Evolutionary conservation across 768 basidiomycete species (phyloP).

Genomic region (Serendipita vermifera): DNA sequence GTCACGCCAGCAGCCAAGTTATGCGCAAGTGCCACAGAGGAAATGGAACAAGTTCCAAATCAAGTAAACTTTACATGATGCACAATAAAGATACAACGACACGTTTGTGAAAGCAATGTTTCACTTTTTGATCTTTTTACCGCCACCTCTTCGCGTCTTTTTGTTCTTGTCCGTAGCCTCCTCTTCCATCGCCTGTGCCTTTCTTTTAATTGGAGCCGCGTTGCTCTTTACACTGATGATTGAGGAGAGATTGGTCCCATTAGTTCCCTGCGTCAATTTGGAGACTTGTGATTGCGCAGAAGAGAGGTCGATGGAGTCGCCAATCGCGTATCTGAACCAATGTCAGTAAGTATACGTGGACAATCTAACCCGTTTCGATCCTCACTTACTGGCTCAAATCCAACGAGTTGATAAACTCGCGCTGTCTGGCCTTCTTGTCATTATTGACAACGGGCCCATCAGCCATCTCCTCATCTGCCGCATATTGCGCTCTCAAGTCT

Average conservation of each 20-base stretch:
- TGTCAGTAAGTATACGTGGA: slow-evolving; percentile 11
- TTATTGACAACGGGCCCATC: slow-evolving; percentile 3
- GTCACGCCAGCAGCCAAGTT: too few relatives aligned
- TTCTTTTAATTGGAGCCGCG: slow-evolving; percentile 37
- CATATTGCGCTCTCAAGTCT: slow-evolving; percentile 35
- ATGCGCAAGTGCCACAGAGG: too few relatives aligned
- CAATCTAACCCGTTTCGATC: too few relatives aligned
- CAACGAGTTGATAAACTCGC: slow-evolving; percentile 75
- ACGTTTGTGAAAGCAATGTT: not conserved
- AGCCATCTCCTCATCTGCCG: not conserved
- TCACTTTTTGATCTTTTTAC: slow-evolving; percentile 4
- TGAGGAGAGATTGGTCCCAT: slow-evolving; percentile 38
- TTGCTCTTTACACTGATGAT: slow-evolving; percentile 61
- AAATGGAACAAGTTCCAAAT: too few relatives aligned
- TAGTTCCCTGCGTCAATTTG: slow-evolving; percentile 28
- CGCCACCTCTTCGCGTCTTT: slow-evolving; percentile 31
- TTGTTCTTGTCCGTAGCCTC: slow-evolving; percentile 32
- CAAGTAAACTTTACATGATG: too few relatives aligned
- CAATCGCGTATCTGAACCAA: slow-evolving; percentile 38
- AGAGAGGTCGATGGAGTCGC: slow-evolving; percentile 57
- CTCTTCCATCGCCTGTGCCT: slow-evolving; percentile 33
- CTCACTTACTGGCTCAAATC: slow-evolving; percentile 72
- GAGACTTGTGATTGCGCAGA: slow-evolving; percentile 61
- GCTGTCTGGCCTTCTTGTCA: slow-evolving; percentile 39
- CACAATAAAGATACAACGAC: too few relatives aligned